Percentiles rank a stretch among this genome's conserved stretches.
phyloP scores from a whole-genome alignment of 2,329 filamentous ascomycete species.

The Claviceps purpurea region DNA sequence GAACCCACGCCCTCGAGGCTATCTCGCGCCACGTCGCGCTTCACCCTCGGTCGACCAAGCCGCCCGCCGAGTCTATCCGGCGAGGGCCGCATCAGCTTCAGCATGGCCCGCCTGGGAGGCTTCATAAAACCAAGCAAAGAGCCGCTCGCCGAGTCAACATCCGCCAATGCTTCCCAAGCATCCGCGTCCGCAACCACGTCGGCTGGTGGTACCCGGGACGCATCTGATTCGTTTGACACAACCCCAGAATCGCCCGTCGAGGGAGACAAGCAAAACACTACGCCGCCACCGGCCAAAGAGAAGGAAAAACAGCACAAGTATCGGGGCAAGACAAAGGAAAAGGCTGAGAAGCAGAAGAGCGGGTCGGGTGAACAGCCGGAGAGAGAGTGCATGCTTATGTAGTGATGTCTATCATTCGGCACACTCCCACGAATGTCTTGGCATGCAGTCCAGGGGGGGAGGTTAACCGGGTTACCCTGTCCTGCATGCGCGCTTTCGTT shows the following conservation, averaged over 20 bases:
- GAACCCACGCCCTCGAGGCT: slow-evolving; percentile 41
- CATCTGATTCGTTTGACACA: slow-evolving; percentile 9
- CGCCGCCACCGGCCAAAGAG: slow-evolving; percentile 9
- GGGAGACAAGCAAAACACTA: slow-evolving; percentile 6
- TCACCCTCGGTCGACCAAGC: slow-evolving; percentile 35
- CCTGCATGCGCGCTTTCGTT: background rate
- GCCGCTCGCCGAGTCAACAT: slow-evolving; percentile 14
- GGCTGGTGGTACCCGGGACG: slow-evolving; percentile 12
- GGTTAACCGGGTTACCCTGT: background rate
- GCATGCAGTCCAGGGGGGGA: too few species aligned
- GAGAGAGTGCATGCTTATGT: slow-evolving; percentile 37
- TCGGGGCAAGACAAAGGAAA: slow-evolving; percentile 22
- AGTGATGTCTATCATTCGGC: slow-evolving; percentile 1
- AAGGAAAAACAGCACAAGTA: slow-evolving; percentile 18
- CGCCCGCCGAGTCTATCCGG: slow-evolving; percentile 45
- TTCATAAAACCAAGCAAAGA: slow-evolving; percentile 40
- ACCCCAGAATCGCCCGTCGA: slow-evolving; percentile 12
- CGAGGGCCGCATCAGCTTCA: slow-evolving; percentile 43
- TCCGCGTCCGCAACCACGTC: slow-evolving; percentile 16
- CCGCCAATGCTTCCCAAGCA: slow-evolving; percentile 10
- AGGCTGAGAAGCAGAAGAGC: slow-evolving; percentile 23
- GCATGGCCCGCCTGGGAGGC: slow-evolving; percentile 41
- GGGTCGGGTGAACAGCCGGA: slow-evolving; percentile 23
- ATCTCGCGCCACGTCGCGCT: slow-evolving; percentile 43
- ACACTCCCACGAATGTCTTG: background rate